Base-by-base conservation (phyloP, 2,329 filamentous ascomycete genomes). In the Diaporthe sp. region DNA sequence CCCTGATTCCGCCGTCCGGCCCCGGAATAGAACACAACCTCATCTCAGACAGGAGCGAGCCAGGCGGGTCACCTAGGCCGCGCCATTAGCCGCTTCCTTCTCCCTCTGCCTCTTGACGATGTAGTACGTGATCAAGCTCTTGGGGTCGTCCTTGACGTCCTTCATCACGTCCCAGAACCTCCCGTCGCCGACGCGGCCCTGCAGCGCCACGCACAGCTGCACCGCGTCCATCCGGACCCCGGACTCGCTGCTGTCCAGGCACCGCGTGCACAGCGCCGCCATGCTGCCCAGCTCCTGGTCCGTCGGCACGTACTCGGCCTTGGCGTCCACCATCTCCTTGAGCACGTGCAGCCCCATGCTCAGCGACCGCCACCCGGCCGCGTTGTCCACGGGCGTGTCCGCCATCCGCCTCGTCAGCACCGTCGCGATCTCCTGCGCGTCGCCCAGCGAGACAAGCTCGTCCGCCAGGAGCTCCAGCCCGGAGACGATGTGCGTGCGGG, bases 101-200 rank as follows among this genome's bases (percentile, higher is more conserved):
- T 93, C 91, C 71, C 91, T 86, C 83, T 93, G 91, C 82, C 88
- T 88, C 87, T 93, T 93, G 55, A 94, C 94, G 80, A 95, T 93
- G 83, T 95, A 96, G 82, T 96, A 96, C 13, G 93, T 95, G 80
- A 96, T 92, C 76, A 96, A 83, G 79, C 92, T 95, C 86, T 95
- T 91, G 31, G 93, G 91, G 78, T 94, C 93, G 78, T 95, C 93
- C 80, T 90, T 90, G 44, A 94, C 88, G 13, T 86, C 88, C 75
- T 87, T 90, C 80, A 95, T 87, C 34, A 89, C 88, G 47, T 88
- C 89, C 94, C 94, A 96, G 81, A 96, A 96, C 42, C 80, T 81
- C 13, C 80, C 83, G 73, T 92, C 91, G 17, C 91, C 91, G 12
- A 93, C 87, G 15, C 89, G 84, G 63, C 88, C 87, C 81, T 95